phyloP scores from a whole-genome alignment of 1,284 basidiomycete genomes.

The Veloporphyrellus conicus region DNA sequence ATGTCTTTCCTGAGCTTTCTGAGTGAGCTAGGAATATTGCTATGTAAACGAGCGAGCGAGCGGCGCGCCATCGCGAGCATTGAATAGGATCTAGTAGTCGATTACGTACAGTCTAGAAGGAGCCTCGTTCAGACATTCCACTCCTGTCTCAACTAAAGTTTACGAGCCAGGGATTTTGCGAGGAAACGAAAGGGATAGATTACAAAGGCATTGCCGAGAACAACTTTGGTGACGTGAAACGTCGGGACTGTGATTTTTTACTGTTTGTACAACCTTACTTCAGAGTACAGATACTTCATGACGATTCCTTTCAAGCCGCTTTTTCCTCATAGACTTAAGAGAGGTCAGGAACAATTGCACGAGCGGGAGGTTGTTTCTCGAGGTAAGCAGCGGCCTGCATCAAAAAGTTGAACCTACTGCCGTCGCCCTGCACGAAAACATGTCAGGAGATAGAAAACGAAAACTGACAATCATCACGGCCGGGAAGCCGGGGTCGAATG shows the following conservation, averaged over 20 bases:
- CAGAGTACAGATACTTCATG: neutral
- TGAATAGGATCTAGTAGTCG: too few species aligned
- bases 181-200: too few species aligned
- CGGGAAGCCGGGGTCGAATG: conserved; percentile 47
- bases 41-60: neutral
- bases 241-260: too few species aligned
- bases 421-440: conserved; percentile 26
- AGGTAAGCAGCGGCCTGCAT: conserved; percentile 19
- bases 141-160: too few species aligned
- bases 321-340: conserved; percentile 1
- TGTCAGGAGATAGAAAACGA: too few species aligned
- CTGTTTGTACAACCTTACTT: neutral
- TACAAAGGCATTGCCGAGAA: too few species aligned
- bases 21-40: neutral
- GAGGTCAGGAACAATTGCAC: conserved; percentile 19
- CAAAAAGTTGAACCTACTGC: conserved; percentile 14
- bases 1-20: neutral
- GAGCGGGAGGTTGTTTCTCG: conserved; percentile 21
- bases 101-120: too few species aligned
- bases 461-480: conserved; percentile 35
- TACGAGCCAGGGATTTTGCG: too few species aligned
- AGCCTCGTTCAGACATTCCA: too few species aligned
- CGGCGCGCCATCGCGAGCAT: too few species aligned
- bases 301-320: neutral
- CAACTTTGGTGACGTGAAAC: too few species aligned